Base-by-base conservation (phyloP, 257 asterid genomes). In the Orobanche coerulescens region DNA sequence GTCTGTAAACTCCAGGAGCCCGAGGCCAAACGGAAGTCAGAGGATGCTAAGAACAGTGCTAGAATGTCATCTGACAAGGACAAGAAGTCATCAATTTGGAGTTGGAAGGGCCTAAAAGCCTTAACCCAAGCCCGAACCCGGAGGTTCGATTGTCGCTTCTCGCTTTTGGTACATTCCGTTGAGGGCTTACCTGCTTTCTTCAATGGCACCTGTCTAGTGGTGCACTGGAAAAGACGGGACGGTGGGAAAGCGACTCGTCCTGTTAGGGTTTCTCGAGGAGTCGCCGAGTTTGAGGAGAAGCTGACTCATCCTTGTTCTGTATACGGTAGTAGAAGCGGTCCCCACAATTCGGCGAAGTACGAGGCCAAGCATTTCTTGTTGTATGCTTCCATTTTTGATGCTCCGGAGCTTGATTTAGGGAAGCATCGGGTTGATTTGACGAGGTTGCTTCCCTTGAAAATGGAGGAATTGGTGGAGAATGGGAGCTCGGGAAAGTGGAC, bases 401-500 rank as follows among this genome's bases (percentile, higher is more conserved):
- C 87, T 20, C 94, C 97, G 13, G 91, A 84, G 67, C 79, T 81
- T 50, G 98, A 93, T 71, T 77, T 93, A 67, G 98, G 97, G 72
- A 93, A 84, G 77, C 95, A 93, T 72, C 76, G 88, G 42, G 64
- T 89, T 20, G 97, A 93, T 72, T 76, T 93, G 68, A 84, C 97
- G 9, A 84, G 98, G 77, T 70, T 93, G 76, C 97, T 93, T 74
- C 98, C 98, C 49, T 70, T 93, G 59, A 84, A 94, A 6, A 51
- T 89, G 66, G 98, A 93, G 76, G 98, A 93, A 62, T 64, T 93
- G 58, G 95, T 82, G 61, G 97, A 88, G 61, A 7, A 24, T 6
- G 89, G 80, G 72, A 77, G 91, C 76, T 76, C 84, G 0, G 97
- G 98, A 54, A 93, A 74, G 68, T 93, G 98, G 98, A 79, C 95